Conservation (phyloP, 2,329 filamentous ascomycete species). For the Fusarium multiceps region DNA sequence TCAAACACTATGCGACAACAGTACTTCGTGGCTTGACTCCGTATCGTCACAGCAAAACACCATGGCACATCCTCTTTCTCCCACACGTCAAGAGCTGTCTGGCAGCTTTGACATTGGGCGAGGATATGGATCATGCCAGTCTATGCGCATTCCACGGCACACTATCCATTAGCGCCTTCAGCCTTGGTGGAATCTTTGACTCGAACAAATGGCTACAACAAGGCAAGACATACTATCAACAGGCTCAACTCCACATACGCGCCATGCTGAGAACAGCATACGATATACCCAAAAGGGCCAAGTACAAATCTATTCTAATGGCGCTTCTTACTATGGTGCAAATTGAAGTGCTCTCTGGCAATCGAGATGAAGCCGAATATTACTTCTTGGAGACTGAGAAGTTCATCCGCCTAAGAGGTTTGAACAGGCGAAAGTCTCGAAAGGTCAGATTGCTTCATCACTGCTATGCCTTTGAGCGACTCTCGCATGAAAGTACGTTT, state of each 20-base stretch:
- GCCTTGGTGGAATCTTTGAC: slow-evolving; percentile 16
- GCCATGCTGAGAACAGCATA: slow-evolving; percentile 27
- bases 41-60: slow-evolving; percentile 35
- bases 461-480: slow-evolving; percentile 28
- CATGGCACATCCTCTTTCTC: slow-evolving; percentile 28
- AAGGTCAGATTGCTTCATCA: slow-evolving; percentile 31
- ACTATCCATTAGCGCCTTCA: slow-evolving; percentile 30
- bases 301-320: slow-evolving; percentile 36
- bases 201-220: slow-evolving; percentile 23
- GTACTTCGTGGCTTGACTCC: slow-evolving; percentile 30
- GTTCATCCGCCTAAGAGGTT: slow-evolving; percentile 27
- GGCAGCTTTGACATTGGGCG: slow-evolving; percentile 18
- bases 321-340: slow-evolving; percentile 36
- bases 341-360: slow-evolving; percentile 16
- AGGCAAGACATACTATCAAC: slow-evolving; percentile 16
- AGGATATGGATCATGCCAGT: slow-evolving; percentile 31
- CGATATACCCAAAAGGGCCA: slow-evolving; percentile 24
- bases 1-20: slow-evolving; percentile 27
- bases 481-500: slow-evolving; percentile 27
- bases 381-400: slow-evolving; percentile 36
- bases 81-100: slow-evolving; percentile 30
- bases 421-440: slow-evolving; percentile 28
- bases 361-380: slow-evolving; percentile 27
- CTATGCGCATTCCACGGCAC: slow-evolving; percentile 33
- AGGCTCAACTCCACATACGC: slow-evolving; percentile 4